Conservation (phyloP, 371 early-diverging fungal species). For the Neoconidiobolus thromboides region DNA sequence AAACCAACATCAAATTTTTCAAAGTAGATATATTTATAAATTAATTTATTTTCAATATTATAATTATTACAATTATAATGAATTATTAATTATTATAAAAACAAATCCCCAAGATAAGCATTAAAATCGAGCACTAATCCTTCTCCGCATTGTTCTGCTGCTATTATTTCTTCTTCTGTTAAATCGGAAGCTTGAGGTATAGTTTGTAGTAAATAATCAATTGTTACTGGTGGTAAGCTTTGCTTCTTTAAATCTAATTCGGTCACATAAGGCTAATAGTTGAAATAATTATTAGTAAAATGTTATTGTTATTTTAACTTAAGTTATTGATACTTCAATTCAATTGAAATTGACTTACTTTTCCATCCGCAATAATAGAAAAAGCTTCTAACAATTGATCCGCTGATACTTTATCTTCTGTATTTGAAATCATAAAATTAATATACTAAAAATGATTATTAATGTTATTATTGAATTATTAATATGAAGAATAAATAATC, state of each 20-base stretch:
- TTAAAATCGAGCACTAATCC: constrained; percentile 1
- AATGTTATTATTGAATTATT: neutral
- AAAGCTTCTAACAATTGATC: constrained; percentile 76
- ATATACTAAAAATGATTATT: constrained; percentile 29
- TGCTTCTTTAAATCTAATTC: constrained; percentile 46
- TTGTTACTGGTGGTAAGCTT: constrained; percentile 38
- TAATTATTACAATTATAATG: no score
- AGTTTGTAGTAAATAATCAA: constrained; percentile 44
- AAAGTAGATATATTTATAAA: no score
- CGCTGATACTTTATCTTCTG: constrained; percentile 79
- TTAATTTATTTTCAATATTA: no score
- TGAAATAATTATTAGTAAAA: constrained; percentile 7
- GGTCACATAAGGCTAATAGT: constrained; percentile 40
- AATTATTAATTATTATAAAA: neutral
- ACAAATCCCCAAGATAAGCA: neutral
- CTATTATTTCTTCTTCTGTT: constrained; percentile 18
- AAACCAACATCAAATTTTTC: no score
- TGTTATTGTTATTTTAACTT: constrained; percentile 4
- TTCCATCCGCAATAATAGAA: constrained; percentile 63
- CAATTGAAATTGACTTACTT: constrained; percentile 12
- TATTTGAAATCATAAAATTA: constrained; percentile 61
- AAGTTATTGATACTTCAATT: neutral
- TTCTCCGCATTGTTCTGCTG: neutral
- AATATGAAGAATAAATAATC: neutral
- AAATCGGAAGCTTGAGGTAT: constrained; percentile 35